Percentiles rank a stretch among this genome's conserved stretches.
phyloP scores from a whole-genome alignment of 306 rosid genomes.

The Rosa chinensis region DNA sequence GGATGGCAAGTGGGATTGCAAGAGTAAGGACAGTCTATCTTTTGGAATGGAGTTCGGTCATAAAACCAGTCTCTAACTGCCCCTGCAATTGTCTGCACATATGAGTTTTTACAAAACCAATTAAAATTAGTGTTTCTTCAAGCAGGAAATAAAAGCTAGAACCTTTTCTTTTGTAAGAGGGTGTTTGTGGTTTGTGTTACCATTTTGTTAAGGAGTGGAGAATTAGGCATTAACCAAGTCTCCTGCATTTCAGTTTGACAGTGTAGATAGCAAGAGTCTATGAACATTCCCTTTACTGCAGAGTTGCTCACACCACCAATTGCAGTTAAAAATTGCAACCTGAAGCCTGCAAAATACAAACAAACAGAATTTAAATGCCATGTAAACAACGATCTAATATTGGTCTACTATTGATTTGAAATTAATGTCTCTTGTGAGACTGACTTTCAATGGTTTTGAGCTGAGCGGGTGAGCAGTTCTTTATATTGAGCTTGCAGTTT shows the following conservation, averaged over 20 bases:
- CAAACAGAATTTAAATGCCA: background rate
- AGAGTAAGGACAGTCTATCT: conserved; percentile 85
- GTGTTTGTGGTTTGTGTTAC: conserved; percentile 32
- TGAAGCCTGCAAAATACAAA: conserved; percentile 52
- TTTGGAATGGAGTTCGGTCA: conserved; percentile 59
- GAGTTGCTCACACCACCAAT: conserved; percentile 45
- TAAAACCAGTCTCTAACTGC: conserved; percentile 94
- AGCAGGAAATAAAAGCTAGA: background rate
- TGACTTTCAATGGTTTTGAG: conserved; percentile 72
- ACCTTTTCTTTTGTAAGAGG: background rate
- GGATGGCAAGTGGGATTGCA: conserved; percentile 95
- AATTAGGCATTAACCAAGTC: conserved; percentile 70
- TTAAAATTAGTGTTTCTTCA: background rate
- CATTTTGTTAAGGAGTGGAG: conserved; percentile 57
- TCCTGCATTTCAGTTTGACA: conserved; percentile 96
- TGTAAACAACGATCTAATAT: background rate
- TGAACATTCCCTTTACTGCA: conserved; percentile 59
- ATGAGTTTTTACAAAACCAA: background rate
- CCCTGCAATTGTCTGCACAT: conserved; percentile 70
- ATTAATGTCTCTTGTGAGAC: background rate
- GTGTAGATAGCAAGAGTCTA: conserved; percentile 89
- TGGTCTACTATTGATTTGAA: background rate
- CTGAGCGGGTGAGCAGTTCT: conserved; percentile 71
- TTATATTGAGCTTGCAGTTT: conserved; percentile 75
- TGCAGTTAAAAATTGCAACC: conserved; percentile 67